phyloP scores from a whole-genome alignment of 495 filamentous ascomycete species.

The Hypoxylon trugodes region DNA sequence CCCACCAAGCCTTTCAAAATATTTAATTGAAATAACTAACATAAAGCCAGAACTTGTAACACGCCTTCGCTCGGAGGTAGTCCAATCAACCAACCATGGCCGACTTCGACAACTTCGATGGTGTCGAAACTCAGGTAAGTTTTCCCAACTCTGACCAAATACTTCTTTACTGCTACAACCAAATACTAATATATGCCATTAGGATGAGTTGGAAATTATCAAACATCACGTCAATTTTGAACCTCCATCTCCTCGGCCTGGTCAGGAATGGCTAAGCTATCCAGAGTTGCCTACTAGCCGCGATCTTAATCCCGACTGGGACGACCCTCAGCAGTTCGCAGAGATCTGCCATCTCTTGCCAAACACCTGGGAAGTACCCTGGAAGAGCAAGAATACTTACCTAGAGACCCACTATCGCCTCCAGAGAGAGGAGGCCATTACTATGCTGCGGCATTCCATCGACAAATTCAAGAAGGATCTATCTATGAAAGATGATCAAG shows the following conservation, averaged over 20 bases:
- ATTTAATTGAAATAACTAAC: too few relatives aligned
- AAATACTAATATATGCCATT: not conserved
- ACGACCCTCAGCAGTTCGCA: conserved; percentile 43
- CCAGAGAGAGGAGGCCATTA: conserved; percentile 69
- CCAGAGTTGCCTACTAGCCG: conserved; percentile 56
- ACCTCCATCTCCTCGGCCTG: conserved; percentile 6
- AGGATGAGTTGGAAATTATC: conserved; percentile 43
- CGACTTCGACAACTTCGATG: not conserved
- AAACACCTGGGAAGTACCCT: conserved; percentile 50
- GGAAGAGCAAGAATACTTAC: conserved; percentile 60
- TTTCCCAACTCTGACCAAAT: not conserved
- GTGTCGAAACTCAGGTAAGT: conserved; percentile 9
- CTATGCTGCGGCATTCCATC: conserved; percentile 68
- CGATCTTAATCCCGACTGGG: conserved; percentile 49
- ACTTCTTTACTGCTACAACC: not conserved
- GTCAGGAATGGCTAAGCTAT: conserved; percentile 50
- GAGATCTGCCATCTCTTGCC: conserved; percentile 46
- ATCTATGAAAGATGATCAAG: conserved; percentile 61
- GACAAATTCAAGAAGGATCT: conserved; percentile 54
- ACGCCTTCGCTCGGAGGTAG: too few relatives aligned
- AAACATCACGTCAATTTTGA: conserved; percentile 41
- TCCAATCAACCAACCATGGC: conserved; percentile 3
- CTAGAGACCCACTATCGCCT: conserved; percentile 71
- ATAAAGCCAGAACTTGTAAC: too few relatives aligned
- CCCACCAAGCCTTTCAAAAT: too few relatives aligned